Base-by-base conservation (phyloP, 2,329 filamentous ascomycete genomes). In the Claviceps africana region DNA sequence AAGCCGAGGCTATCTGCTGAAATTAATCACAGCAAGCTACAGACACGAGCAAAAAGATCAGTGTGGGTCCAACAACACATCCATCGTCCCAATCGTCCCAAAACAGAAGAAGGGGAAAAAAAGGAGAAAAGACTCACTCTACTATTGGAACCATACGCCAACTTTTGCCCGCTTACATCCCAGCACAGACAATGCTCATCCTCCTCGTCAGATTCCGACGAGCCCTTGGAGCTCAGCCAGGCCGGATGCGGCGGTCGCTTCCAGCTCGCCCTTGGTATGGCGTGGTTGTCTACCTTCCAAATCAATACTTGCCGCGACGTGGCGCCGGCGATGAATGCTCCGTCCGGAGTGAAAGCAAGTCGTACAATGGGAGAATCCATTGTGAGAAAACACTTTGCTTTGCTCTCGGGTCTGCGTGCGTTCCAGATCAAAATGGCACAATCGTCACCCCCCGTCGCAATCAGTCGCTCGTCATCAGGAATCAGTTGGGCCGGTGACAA, bases 391-490 rank as follows among this genome's bases (percentile, higher is more conserved):
- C 74, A 78, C 55, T 76, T 78, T 1, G 78, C 68, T 58, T 78
- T 80, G 56, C 70, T 73, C 51, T 81, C 77, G 1, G 72, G 64
- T 39, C 69, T 71, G 47, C 75, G 71, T 3, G 75, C 78, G 57
- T 83, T 81, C 77, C 79, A 83, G 28, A 83, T 76, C 46, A 75
- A 69, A 48, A 84, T 81, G 11, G 76, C 76, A 25, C 78, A 78
- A 57, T 84, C 80, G 55, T 83, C 79, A 3, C 77, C 76, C 25
- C 78, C 79, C 1, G 79, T 79, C 8, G 81, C 80, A 52, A 82
- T 72, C 3, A 83, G 66, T 25, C 81, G 70, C 56, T 82, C 78
- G 48, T 74, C 73, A 7, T 73, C 67, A 21, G 58, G 54, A 8
- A 52, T 62, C 15, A 64, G 59, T 52, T 72, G 70, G n/a, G 52